These are phyloP conservation scores for Salvia sclarea DNA, from an alignment of 305 asterid genomes.

Conservation along the genomic window DNA sequence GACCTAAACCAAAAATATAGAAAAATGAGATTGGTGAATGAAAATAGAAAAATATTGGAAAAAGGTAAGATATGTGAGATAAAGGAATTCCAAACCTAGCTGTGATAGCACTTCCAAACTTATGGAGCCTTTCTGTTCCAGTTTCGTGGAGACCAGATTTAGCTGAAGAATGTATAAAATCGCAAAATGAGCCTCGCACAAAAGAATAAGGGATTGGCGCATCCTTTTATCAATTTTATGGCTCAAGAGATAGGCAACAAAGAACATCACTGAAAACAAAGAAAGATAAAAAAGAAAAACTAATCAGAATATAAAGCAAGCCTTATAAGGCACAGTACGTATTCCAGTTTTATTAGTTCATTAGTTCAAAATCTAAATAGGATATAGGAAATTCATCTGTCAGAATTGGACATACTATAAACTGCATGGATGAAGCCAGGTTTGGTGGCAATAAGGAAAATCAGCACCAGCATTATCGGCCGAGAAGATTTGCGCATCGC, in stretches of 20 bases:
- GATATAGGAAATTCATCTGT: constrained; percentile 23
- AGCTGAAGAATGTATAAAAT: constrained; percentile 81
- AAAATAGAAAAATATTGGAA: constrained; percentile 28
- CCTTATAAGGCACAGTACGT: constrained; percentile 14
- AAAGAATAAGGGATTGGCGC: constrained; percentile 81
- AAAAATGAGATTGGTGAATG: background rate
- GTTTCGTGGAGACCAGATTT: constrained; percentile 58
- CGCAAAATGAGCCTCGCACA: constrained; percentile 88
- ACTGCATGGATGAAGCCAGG: constrained; percentile 92
- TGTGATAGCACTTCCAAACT: constrained; percentile 76
- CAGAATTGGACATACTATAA: constrained; percentile 61
- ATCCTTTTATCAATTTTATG: constrained; percentile 70
- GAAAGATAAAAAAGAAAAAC: constrained; percentile 22
- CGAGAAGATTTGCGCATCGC: constrained; percentile 88
- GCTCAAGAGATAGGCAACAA: constrained; percentile 80
- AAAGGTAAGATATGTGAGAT: constrained; percentile 19
- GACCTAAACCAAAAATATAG: constrained; percentile 54
- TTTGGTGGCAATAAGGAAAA: constrained; percentile 78
- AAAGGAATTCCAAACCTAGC: constrained; percentile 60
- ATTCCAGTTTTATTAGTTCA: constrained; percentile 1
- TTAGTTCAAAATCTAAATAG: constrained; percentile 19
- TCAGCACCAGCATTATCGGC: constrained; percentile 76
- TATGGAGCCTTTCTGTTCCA: constrained; percentile 58
- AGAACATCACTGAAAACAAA: constrained; percentile 79
- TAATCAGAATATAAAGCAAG: constrained; percentile 38